Percentiles rank a stretch among this genome's conserved stretches.
Evolutionary conservation across 2,329 filamentous ascomycete genomes (phyloP).

Genomic region (Neofusicoccum ribis): DNA sequence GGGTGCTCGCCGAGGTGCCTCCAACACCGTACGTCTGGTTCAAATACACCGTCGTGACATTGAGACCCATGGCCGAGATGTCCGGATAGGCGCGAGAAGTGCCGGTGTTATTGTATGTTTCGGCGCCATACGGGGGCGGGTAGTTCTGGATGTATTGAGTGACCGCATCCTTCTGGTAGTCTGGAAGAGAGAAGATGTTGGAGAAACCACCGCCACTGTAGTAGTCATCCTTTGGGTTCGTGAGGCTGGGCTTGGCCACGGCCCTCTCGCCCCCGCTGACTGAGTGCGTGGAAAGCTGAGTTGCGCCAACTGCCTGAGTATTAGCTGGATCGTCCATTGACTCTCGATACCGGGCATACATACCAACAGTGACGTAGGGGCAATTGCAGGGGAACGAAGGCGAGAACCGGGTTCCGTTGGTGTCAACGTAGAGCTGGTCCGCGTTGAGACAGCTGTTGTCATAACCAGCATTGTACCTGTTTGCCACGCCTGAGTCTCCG

Average conservation of each 20-base stretch:
- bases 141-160: constrained; percentile 31
- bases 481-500: constrained; percentile 44
- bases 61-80: constrained; percentile 38
- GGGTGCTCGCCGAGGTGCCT: constrained; percentile 55
- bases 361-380: constrained; percentile 61
- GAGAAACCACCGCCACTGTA: constrained; percentile 40
- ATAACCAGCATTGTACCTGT: constrained; percentile 1
- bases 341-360: background rate
- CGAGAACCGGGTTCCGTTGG: constrained; percentile 56
- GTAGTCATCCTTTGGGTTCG: constrained; percentile 10
- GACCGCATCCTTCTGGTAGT: constrained; percentile 43
- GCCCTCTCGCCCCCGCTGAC: constrained; percentile 24
- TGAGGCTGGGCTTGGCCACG: constrained; percentile 19
- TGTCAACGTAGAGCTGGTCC: constrained; percentile 55
- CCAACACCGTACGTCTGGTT: constrained; percentile 32
- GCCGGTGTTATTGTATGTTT: constrained; percentile 35
- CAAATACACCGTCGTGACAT: constrained; percentile 42
- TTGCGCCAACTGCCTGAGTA: background rate
- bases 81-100: constrained; percentile 25
- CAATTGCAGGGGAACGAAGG: constrained; percentile 67
- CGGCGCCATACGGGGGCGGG: constrained; percentile 22
- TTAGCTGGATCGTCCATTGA: background rate
- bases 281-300: background rate
- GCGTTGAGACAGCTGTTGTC: background rate
- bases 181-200: constrained; percentile 34